Evolutionary conservation across 192 early-diverging fungal genomes (phyloP).

Genomic region (Backusella morwellensis): DNA sequence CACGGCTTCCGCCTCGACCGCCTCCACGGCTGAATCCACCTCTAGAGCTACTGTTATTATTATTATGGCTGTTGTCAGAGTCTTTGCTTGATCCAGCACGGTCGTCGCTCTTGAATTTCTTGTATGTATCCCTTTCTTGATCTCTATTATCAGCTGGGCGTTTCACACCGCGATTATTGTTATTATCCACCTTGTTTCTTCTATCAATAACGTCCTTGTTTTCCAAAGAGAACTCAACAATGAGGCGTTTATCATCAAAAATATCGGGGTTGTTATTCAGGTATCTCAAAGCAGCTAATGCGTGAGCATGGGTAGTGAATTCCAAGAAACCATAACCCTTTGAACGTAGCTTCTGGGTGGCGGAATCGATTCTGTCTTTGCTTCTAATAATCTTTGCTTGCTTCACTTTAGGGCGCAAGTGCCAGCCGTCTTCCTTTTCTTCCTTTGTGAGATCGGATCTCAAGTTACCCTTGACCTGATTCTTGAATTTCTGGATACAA

Average conservation of each 20-base stretch:
- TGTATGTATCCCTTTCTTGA: neutral
- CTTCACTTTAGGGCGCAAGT: constrained; percentile 53
- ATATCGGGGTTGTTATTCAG: constrained; percentile 80
- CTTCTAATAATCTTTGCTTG: constrained; percentile 84
- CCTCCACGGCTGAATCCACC: neutral
- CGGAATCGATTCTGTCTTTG: constrained; percentile 75
- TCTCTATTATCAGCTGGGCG: neutral
- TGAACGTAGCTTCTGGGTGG: constrained; percentile 63
- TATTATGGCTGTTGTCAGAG: neutral
- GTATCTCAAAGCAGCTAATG: constrained; percentile 88
- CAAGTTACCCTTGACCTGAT: constrained; percentile 62
- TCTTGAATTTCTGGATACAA: constrained; percentile 74
- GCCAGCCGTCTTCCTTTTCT: constrained; percentile 68
- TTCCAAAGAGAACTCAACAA: constrained; percentile 92
- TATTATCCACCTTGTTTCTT: neutral
- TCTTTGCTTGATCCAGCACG: neutral
- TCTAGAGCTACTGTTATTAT: neutral
- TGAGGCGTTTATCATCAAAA: constrained; percentile 64
- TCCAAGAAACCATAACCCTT: constrained; percentile 96
- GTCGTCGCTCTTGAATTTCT: neutral
- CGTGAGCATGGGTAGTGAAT: constrained; percentile 83
- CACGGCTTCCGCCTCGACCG: neutral
- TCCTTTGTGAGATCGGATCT: constrained; percentile 54
- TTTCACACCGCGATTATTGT: neutral
- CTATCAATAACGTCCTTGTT: constrained; percentile 45